Evolutionary conservation across 805 yeast genomes (phyloP), one percentile per base, ranked within the genome.

Genomic region (Candida morakotiae): DNA sequence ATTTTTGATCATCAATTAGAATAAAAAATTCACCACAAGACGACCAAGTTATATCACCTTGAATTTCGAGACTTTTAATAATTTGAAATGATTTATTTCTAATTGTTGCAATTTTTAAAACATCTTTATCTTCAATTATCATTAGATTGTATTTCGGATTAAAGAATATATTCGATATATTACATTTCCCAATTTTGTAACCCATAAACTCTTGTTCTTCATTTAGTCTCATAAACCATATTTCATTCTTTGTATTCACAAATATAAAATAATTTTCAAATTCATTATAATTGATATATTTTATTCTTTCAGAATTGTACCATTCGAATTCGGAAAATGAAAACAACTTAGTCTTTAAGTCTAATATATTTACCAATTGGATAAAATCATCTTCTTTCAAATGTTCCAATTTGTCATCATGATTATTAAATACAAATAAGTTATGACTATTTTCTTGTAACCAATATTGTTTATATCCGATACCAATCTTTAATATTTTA

Each of bases 391-490:
- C 34, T 9, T 20, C 14, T 10, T 37, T 19, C 16, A 22, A 22
- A 14, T 28, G 33, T 17, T 38, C 44, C 39, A 49, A 48, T 24
- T 47, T 43, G 7, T 27, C 37, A 20, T 35, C 38, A 24, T 28
- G 33, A 26, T 49, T 46, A 36, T 56, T 65, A 44, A 48, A 55
- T 11, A 65, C 48, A 11, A 65, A 48, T 36, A 68, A 44, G 43
- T 60, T 60, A 41, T 65, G 70, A 25, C 71, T 64, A 41, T 64
- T 62, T 18, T 56, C 52, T 34, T 64, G 61, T 28, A 65, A 43
- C 71, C 71, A 67, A 35, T 47, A 62, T 11, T 53, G 41, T 4
- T 47, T 37, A 9, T 64, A 45, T 1, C 61, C 62, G 16, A 60
- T 55, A 9, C 58, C 54, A 20, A 66, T 49, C 42, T 64, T 64